phyloP scores from a whole-genome alignment of 2,329 filamentous ascomycete genomes.

The Colletotrichum liriopes region DNA sequence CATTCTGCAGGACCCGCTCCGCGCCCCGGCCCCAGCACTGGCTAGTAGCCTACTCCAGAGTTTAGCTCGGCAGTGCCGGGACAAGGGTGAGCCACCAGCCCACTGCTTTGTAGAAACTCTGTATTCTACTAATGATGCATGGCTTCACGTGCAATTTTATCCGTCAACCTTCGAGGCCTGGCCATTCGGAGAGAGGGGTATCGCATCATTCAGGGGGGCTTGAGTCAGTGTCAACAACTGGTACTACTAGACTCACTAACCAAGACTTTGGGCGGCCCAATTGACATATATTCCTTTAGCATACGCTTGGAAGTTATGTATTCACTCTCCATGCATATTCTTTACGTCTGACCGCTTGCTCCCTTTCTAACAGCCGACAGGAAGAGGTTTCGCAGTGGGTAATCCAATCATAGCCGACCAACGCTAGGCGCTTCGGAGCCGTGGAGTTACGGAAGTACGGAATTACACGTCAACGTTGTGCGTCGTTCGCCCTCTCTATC shows the following conservation, averaged over 20 bases:
- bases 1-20: conserved; percentile 17
- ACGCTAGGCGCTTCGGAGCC: not conserved
- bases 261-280: no score
- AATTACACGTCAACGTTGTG: not conserved
- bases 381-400: not conserved
- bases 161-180: no score
- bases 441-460: not conserved
- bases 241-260: not conserved
- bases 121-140: no score
- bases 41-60: not conserved
- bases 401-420: not conserved
- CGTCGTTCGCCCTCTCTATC: not conserved
- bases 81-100: not conserved
- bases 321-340: not conserved
- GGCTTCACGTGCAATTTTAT: no score
- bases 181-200: not conserved
- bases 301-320: not conserved
- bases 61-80: not conserved
- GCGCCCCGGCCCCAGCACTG: conserved; percentile 6
- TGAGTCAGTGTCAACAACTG: not conserved
- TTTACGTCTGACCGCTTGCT: not conserved
- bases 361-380: not conserved
- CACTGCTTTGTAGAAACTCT: no score
- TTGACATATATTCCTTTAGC: not conserved
- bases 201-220: not conserved